Percentiles rank a stretch among this genome's conserved stretches.
Evolutionary conservation across 495 filamentous ascomycete species (phyloP).

Genomic region (Aspergillus haitiensis): DNA sequence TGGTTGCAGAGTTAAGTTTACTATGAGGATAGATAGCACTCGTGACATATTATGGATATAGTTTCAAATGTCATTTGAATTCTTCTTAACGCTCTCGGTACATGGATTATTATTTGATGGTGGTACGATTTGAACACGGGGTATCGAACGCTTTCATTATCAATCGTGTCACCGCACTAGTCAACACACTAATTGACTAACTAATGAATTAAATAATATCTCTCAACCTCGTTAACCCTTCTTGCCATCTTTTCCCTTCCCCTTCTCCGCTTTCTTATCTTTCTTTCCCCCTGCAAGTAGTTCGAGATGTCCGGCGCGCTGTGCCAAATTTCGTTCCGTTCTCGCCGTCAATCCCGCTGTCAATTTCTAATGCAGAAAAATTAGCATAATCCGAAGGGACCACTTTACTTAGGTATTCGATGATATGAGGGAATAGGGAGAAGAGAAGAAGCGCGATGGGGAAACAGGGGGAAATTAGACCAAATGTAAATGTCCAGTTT

Average conservation of each 20-base stretch:
- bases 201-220: slow-evolving; percentile 4
- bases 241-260: slow-evolving; percentile 23
- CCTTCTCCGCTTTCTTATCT: slow-evolving; percentile 39
- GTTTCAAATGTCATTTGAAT: slow-evolving; percentile 1
- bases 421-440: too few species aligned
- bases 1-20: slow-evolving; percentile 16
- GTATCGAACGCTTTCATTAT: slow-evolving; percentile 27
- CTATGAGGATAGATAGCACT: slow-evolving; percentile 6
- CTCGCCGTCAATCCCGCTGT: slow-evolving; percentile 60
- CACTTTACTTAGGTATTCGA: too few species aligned
- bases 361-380: slow-evolving; percentile 50
- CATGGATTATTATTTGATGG: too few species aligned
- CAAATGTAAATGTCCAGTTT: too few species aligned
- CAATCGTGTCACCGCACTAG: slow-evolving; percentile 19
- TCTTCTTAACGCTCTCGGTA: neutral
- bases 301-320: slow-evolving; percentile 73
- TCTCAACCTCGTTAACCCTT: slow-evolving; percentile 11
- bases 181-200: neutral
- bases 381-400: too few species aligned
- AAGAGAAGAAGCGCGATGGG: too few species aligned
- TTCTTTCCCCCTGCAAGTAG: slow-evolving; percentile 66
- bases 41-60: neutral
- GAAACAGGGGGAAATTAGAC: too few species aligned
- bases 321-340: slow-evolving; percentile 66
- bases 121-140: slow-evolving; percentile 1